Evolutionary conservation across 2,329 filamentous ascomycete genomes (phyloP).

Genomic region (Fusarium coffeatum): DNA sequence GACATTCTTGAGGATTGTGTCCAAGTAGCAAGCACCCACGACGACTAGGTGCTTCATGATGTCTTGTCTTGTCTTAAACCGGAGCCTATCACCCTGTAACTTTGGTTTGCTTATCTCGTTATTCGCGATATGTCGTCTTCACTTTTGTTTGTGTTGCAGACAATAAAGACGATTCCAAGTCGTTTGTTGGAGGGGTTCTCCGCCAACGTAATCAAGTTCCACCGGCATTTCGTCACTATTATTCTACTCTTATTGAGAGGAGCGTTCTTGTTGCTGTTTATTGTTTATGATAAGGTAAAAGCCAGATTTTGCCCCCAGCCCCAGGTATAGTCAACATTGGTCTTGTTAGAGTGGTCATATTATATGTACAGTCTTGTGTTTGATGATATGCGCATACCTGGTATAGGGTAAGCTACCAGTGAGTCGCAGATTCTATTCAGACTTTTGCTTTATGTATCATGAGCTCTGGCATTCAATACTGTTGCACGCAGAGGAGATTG

Average conservation of each 20-base stretch:
- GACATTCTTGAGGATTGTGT: slow-evolving; percentile 74
- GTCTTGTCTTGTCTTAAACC: neutral
- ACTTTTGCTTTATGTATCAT: neutral
- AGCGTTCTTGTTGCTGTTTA: neutral
- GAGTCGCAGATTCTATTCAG: neutral
- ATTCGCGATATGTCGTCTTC: slow-evolving; percentile 2
- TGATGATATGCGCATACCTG: neutral
- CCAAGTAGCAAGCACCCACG: slow-evolving; percentile 76
- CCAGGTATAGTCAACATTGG: neutral
- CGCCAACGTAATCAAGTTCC: slow-evolving; percentile 24
- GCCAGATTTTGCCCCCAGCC: neutral
- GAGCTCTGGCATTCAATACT: neutral
- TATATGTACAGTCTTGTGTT: neutral
- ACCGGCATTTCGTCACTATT: slow-evolving; percentile 24
- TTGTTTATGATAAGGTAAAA: neutral
- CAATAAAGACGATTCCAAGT: neutral
- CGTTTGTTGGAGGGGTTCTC: slow-evolving; percentile 1
- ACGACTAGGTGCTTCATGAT: slow-evolving; percentile 69
- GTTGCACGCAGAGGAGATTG: neutral
- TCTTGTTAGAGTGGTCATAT: neutral
- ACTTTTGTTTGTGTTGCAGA: neutral
- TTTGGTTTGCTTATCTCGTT: neutral
- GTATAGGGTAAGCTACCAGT: neutral
- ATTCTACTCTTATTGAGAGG: neutral
- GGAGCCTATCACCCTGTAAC: neutral